Base-by-base conservation (phyloP, 495 filamentous ascomycete species). In the Aspergillus ellipticus region DNA sequence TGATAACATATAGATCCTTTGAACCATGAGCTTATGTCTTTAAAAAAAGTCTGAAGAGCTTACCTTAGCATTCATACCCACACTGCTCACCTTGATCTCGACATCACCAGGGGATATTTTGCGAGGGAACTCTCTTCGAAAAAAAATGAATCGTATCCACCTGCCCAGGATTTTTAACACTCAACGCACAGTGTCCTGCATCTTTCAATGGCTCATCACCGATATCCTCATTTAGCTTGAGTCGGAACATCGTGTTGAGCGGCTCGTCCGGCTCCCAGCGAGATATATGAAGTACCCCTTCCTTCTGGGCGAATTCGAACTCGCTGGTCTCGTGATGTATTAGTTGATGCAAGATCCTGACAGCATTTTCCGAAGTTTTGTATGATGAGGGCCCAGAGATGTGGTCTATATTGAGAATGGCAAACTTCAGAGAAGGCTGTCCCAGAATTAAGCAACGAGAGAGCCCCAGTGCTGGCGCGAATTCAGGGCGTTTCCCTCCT, bases 391-490 rank as follows among this genome's bases (percentile, higher is more conserved):
- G 10, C 1, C 3, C n/a, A n/a, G 42, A 1, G 1, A 45, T 6
- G n/a, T 19, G 5, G 39, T 72, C 68, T n/a, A 75, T 13, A 39
- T 67, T 65, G 21, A 68, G 47, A 19, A 65, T 59, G 1, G 53
- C 55, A 49, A 72, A 72, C 1, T 55, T 57, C 2, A 76, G 56
- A 2, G 72, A 60, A 1, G 70, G 71, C 56, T 75, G 72, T 15
- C 75, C 74, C 1, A 74, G 54, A 56, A 66, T 68, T 1, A 75
- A 28, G 5, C 72, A 62, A 6, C 74, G 65, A 1, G 67, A 64
- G 6, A 77, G 58, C 4, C 74, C 74, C 4, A 41, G 45, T 3
- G 58, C 59, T 1, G 74, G 53, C 11, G 64, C 59, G 7, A 63
- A 65, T 11, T 74, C 66, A 2, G 75, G 73, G 1, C 22, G 43